These are phyloP conservation scores for Chrysoporthe austroafricana DNA, from an alignment of 2,329 filamentous ascomycete genomes.

Conservation along the genomic window DNA sequence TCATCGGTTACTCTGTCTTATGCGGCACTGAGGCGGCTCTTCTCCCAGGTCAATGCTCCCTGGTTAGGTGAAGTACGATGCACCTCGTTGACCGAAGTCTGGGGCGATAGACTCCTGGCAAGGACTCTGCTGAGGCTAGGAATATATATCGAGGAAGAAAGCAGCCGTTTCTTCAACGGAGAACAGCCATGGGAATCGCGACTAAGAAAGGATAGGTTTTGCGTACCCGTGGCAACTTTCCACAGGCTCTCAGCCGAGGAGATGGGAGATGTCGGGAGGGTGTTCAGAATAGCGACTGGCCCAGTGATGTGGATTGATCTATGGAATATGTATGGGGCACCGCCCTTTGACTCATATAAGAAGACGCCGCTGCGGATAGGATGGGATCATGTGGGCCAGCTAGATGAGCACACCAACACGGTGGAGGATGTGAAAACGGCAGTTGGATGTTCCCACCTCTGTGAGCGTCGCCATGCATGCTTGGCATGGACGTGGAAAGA, in stretches of 20 bases:
- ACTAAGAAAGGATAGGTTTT: conserved; percentile 54
- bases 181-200: conserved; percentile 53
- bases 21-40: conserved; percentile 51
- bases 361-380: conserved; percentile 42
- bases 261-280: conserved; percentile 50
- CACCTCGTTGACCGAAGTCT: conserved; percentile 54
- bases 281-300: conserved; percentile 41
- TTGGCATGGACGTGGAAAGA: conserved; percentile 57
- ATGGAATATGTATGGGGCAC: conserved; percentile 51
- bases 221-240: conserved; percentile 57
- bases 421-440: conserved; percentile 42
- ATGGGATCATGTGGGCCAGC: conserved; percentile 54
- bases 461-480: conserved; percentile 42
- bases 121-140: conserved; percentile 56
- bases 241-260: conserved; percentile 51
- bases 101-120: conserved; percentile 59
- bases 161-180: conserved; percentile 59
- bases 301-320: conserved; percentile 56
- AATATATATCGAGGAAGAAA: conserved; percentile 58
- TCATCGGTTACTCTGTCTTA: conserved; percentile 58
- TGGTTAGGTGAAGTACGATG: conserved; percentile 49
- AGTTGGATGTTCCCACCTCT: conserved; percentile 49
- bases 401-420: conserved; percentile 47
- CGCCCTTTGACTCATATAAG: conserved; percentile 43
- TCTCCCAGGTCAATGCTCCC: conserved; percentile 42